Conservation (phyloP, 169 alveolate species). For the Plasmodium gaboni region DNA sequence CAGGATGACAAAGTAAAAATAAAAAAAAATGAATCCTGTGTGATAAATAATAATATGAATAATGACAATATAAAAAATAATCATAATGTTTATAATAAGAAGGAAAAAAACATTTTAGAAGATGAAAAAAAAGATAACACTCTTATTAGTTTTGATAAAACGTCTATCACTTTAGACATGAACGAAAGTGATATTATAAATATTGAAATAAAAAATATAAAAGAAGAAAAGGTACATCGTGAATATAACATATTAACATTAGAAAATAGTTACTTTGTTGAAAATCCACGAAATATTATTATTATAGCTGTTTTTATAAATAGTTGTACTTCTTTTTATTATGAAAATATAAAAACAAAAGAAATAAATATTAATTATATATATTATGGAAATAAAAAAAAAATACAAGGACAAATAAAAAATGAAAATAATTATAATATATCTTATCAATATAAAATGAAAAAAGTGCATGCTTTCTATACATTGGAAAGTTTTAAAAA, state of each 20-base stretch:
- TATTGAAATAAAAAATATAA: conserved; percentile 22
- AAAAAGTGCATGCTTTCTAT: conserved; percentile 20
- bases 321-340: conserved; percentile 37
- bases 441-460: background rate
- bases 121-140: conserved; percentile 7
- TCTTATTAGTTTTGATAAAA: conserved; percentile 26
- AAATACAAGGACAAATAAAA: conserved; percentile 33
- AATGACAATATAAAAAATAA: background rate
- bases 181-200: conserved; percentile 27
- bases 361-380: conserved; percentile 28
- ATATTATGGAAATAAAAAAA: conserved; percentile 52
- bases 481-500: conserved; percentile 2
- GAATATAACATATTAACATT: conserved; percentile 15
- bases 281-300: conserved; percentile 21
- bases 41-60: background rate
- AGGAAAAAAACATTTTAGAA: background rate
- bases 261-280: conserved; percentile 44
- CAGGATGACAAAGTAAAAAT: background rate
- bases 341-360: conserved; percentile 37
- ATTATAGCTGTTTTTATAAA: conserved; percentile 34
- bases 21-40: background rate
- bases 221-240: conserved; percentile 31
- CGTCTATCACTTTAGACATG: conserved; percentile 7
- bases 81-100: background rate
- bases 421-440: conserved; percentile 59